Evolutionary conservation across 257 asterid species (phyloP), one percentile per base, ranked within the genome.

Genomic region (Leonotis leonurus): DNA sequence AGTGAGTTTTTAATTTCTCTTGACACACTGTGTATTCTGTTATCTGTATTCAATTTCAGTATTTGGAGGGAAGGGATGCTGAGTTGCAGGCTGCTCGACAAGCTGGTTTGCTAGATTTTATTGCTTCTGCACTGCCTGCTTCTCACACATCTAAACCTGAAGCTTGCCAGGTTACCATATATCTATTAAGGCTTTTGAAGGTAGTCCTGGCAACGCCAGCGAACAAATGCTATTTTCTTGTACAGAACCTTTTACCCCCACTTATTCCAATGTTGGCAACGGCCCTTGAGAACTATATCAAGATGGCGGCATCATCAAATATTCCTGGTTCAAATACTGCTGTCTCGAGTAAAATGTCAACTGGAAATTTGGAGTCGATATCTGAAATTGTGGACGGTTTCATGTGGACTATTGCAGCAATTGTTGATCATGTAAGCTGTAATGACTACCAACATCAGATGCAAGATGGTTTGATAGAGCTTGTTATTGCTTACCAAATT

Each of bases 51-150:
- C 25, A 37, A 33, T 56, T 57, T 24, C 70, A 93, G 99, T 93
- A 83, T 74, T 61, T 93, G 75, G 99, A 93, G 57, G 97, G 97
- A 73, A 89, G 60, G 74, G 97, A 93, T 75, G 91, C 96, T 59
- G 99, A 93, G 82, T 82, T 93, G 80, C 97, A 83, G 57, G 96
- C 94, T 75, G 77, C 94, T 78, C 96, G 97, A 58, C 96, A 89
- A 80, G 90, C 97, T 73, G 97, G 99, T 74, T 78, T 93, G 65
- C 85, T 93, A 41, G 99, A 93, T 79, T 93, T 89, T 80, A 85
- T 93, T 80, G 96, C 97, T 70, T 93, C 99, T 57, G 95, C 97
- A 16, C 87, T 93, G 60, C 99, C 99, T 30, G 99, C 99, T 39
- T 83, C 99, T 51, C 99, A 93, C 82, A 80, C 89, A 51, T 89